Percentiles rank a stretch among this genome's conserved stretches.
phyloP scores from a whole-genome alignment of 2,329 filamentous ascomycete genomes.

The Penicillium sp. region DNA sequence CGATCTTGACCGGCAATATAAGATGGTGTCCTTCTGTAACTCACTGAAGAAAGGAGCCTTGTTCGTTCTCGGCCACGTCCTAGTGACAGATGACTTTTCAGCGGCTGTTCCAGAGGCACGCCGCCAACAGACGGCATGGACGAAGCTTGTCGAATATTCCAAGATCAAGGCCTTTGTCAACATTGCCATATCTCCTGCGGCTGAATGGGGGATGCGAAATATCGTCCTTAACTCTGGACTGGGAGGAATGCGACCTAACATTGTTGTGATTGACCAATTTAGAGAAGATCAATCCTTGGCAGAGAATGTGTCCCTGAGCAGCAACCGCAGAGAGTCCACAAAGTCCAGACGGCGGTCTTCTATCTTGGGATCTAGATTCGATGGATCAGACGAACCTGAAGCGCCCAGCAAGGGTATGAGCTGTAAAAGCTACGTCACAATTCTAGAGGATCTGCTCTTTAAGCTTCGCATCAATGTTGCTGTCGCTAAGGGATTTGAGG shows the following conservation, averaged over 20 bases:
- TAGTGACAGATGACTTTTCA: conserved; percentile 81
- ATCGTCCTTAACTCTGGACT: conserved; percentile 79
- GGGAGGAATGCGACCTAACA: conserved; percentile 87
- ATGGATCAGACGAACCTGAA: conserved; percentile 64
- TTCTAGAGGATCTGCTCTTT: conserved; percentile 79
- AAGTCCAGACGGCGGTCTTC: conserved; percentile 25
- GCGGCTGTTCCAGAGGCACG: conserved; percentile 79
- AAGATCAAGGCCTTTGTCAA: conserved; percentile 90
- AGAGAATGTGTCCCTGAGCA: conserved; percentile 58
- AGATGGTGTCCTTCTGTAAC: conserved; percentile 88
- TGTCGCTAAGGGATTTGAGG: conserved; percentile 78
- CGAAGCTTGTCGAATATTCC: conserved; percentile 83
- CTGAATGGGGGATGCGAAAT: conserved; percentile 85
- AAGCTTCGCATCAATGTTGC: conserved; percentile 82
- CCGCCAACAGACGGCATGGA: conserved; percentile 80
- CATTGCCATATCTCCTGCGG: conserved; percentile 77
- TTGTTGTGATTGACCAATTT: conserved; percentile 79
- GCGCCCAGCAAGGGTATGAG: conserved; percentile 70
- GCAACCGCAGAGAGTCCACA: conserved; percentile 30
- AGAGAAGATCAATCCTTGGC: conserved; percentile 63
- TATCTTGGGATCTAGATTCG: conserved; percentile 7
- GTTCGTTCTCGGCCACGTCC: conserved; percentile 85
- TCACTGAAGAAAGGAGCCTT: conserved; percentile 85
- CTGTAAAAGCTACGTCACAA: conserved; percentile 75
- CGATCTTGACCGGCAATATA: conserved; percentile 77